A percentile compares a stretch with the other conserved stretches of the same genome.
Conservation (phyloP, 2,329 filamentous ascomycete genomes). For the Aureobasidium sp. region DNA sequence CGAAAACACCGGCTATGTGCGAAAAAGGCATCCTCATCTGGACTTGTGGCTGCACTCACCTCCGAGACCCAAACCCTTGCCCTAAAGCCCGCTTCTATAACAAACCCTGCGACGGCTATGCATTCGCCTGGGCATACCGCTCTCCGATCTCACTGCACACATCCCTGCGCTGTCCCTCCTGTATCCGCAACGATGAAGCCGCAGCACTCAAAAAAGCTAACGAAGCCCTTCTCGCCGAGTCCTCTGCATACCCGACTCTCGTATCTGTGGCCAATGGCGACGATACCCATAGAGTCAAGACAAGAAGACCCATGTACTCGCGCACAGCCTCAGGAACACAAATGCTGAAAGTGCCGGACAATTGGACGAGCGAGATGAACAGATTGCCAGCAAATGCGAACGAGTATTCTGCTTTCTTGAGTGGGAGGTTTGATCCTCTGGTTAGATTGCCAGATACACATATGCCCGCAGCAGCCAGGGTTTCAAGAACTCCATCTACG, state of each 20-base stretch:
- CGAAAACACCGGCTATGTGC: background rate
- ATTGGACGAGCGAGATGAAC: slow-evolving; percentile 6
- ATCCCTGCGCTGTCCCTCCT: background rate
- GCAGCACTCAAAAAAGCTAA: background rate
- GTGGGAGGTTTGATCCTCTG: background rate
- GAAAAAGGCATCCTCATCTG: slow-evolving; percentile 1
- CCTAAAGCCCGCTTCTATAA: background rate
- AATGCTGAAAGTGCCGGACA: background rate
- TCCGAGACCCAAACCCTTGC: background rate
- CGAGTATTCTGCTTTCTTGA: slow-evolving; percentile 1
- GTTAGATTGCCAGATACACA: background rate
- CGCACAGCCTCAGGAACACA: background rate
- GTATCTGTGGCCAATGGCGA: background rate
- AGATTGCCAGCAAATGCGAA: slow-evolving; percentile 5
- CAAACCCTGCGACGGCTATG: background rate
- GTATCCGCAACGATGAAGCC: background rate
- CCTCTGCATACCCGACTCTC: background rate
- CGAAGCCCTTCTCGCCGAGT: background rate
- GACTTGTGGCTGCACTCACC: background rate
- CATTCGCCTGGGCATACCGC: slow-evolving; percentile 5
- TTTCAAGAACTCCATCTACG: background rate
- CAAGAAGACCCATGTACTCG: background rate
- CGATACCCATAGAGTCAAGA: background rate
- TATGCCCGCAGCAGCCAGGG: background rate
- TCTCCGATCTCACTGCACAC: background rate